phyloP scores from a whole-genome alignment of 2,329 filamentous ascomycete genomes.

The Diaporthe destruens region DNA sequence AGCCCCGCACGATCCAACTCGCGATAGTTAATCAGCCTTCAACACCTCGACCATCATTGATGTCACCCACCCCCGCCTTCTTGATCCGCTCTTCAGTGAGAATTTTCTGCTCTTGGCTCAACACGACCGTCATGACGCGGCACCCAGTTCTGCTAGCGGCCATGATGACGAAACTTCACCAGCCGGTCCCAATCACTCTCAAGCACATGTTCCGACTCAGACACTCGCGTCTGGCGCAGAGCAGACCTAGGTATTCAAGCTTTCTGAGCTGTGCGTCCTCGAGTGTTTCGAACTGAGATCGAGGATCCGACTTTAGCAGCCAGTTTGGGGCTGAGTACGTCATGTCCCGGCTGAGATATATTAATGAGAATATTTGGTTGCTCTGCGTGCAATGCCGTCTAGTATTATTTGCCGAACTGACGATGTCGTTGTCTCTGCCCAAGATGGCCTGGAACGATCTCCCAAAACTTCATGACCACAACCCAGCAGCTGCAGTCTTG shows the following conservation, averaged over 20 bases:
- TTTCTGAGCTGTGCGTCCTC: conserved; percentile 41
- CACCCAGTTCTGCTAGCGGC: conserved; percentile 38
- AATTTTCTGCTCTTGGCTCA: conserved; percentile 38
- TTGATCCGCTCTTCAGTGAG: conserved; percentile 37
- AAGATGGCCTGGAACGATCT: not conserved
- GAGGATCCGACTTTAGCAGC: conserved; percentile 34
- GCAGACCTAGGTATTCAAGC: conserved; percentile 39
- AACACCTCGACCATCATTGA: conserved; percentile 37
- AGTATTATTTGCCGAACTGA: conserved; percentile 31
- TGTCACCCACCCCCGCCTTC: conserved; percentile 23
- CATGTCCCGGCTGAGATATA: conserved; percentile 42
- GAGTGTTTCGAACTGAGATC: conserved; percentile 33
- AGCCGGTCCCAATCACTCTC: conserved; percentile 42
- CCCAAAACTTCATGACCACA: conserved; percentile 13
- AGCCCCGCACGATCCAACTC: conserved; percentile 17
- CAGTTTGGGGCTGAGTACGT: conserved; percentile 42
- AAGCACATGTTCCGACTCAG: conserved; percentile 37
- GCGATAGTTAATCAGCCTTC: conserved; percentile 39
- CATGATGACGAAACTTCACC: conserved; percentile 41
- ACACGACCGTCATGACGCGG: conserved; percentile 40
- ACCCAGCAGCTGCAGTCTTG: conserved; percentile 18
- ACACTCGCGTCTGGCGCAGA: conserved; percentile 29
- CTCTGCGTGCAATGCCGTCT: conserved; percentile 36
- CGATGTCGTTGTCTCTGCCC: conserved; percentile 28
- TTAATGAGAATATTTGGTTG: conserved; percentile 39